phyloP scores from a whole-genome alignment of 306 rosid genomes.

The Pterocarpus santalinus region DNA sequence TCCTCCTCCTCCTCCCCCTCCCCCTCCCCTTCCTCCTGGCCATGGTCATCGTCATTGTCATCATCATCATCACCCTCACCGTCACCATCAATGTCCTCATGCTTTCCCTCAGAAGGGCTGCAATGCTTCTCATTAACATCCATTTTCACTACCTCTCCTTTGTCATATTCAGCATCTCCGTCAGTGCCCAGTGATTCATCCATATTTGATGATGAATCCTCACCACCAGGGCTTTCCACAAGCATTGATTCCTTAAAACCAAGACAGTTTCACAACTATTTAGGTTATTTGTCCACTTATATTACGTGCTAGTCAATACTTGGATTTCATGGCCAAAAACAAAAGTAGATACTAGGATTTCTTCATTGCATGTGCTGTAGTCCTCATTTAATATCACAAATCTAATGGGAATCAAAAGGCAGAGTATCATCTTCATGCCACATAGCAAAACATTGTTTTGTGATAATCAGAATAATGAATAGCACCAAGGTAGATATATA shows the following conservation, averaged over 20 bases:
- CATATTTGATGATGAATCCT: conserved; percentile 78
- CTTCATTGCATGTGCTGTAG: background rate
- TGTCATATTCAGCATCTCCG: conserved; percentile 63
- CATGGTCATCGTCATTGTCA: conserved; percentile 61
- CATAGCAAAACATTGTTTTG: background rate
- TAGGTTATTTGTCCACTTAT: background rate
- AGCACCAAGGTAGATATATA: conserved; percentile 27
- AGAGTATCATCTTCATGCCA: conserved; percentile 15
- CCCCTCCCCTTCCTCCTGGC: conserved; percentile 55
- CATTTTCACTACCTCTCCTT: conserved; percentile 59
- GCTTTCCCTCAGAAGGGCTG: conserved; percentile 62
- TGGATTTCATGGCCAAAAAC: conserved; percentile 20
- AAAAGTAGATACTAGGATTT: conserved; percentile 25
- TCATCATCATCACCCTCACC: conserved; percentile 56
- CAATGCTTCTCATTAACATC: conserved; percentile 61
- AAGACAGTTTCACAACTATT: background rate
- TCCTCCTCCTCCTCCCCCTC: conserved; percentile 61
- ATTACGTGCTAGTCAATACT: conserved; percentile 8
- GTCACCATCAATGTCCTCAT: conserved; percentile 53
- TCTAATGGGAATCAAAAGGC: conserved; percentile 24
- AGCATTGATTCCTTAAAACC: conserved; percentile 65
- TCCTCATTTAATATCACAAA: conserved; percentile 28
- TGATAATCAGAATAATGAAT: conserved; percentile 9
- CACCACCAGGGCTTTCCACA: conserved; percentile 75
- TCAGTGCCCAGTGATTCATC: conserved; percentile 68